Evolutionary conservation across 108 stramenopile species (phyloP).

Genomic region (Fragilariopsis cylindrus): DNA sequence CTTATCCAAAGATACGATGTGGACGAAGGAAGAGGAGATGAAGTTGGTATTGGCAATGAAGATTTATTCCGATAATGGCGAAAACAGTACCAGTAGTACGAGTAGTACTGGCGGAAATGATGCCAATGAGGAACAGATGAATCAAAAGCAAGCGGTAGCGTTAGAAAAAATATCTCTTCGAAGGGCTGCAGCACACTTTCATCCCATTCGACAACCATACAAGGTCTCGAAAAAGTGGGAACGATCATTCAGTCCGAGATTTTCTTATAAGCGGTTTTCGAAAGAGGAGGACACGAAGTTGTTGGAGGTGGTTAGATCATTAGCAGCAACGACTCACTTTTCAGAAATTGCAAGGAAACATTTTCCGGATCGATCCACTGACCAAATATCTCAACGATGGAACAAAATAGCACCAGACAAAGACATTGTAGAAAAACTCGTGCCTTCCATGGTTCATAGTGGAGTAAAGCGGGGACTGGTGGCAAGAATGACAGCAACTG

Average conservation of each 20-base stretch:
- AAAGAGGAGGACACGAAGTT: slow-evolving; percentile 39
- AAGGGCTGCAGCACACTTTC: slow-evolving; percentile 52
- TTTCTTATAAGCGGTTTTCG: slow-evolving; percentile 29
- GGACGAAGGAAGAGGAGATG: slow-evolving; percentile 29
- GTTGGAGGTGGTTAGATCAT: slow-evolving; percentile 7
- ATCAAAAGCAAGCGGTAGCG: slow-evolving; percentile 20
- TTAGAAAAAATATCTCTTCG: slow-evolving; percentile 38
- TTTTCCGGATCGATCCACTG: slow-evolving; percentile 44
- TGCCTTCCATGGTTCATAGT: slow-evolving; percentile 11
- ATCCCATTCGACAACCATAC: slow-evolving; percentile 35
- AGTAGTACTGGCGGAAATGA: neutral
- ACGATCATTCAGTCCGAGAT: slow-evolving; percentile 45
- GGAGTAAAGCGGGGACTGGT: slow-evolving; percentile 21
- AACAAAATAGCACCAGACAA: slow-evolving; percentile 38
- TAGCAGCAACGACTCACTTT: slow-evolving; percentile 3
- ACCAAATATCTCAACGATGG: slow-evolving; percentile 40
- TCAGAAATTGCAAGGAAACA: slow-evolving; percentile 22
- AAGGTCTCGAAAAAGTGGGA: slow-evolving; percentile 50
- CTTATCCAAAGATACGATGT: slow-evolving; percentile 13
- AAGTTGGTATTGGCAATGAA: slow-evolving; percentile 41
- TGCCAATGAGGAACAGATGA: slow-evolving; percentile 22
- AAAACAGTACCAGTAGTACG: slow-evolving; percentile 23
- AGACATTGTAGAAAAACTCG: slow-evolving; percentile 25
- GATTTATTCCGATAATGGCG: slow-evolving; percentile 42
- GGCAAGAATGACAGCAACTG: slow-evolving; percentile 9